Evolutionary conservation across 2,329 filamentous ascomycete genomes (phyloP), one percentile per base, ranked within the genome.

Genomic region (Bipolaris sorokiniana): DNA sequence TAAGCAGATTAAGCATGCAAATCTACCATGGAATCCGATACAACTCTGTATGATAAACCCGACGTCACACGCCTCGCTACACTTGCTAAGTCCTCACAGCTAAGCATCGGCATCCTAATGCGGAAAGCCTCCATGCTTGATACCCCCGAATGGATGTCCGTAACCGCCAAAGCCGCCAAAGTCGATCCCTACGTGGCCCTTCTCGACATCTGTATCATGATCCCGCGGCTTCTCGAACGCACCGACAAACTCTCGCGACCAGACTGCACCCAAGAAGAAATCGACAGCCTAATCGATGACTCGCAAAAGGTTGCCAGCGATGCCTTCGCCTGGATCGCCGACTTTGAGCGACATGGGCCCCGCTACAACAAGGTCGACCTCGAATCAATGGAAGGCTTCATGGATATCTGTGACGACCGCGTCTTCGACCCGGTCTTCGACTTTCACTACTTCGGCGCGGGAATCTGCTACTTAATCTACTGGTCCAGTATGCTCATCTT

Each of bases 401-500:
- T 64, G n/a, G 56, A 62, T 1, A 66, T 72, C 31, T 71, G 66
- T 46, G 23, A 63, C 5, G 70, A 75, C 49, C 58, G 42, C 7
- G 56, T 69, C 1, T 76, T 70, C 58, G 64, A 71, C 41, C 64
- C 62, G 1, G 71, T 72, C 1, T 74, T 69, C 58, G 57, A 68
- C 16, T 76, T 75, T 56, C 62, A 69, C 44, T 69, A 69, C 49
- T 75, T 74, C 28, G 65, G 67, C 48, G 66, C 69, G 1, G 69
- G 69, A 7, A 75, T 73, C 38, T 74, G 70, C 51, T 75, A 74
- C 54, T 59, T 73, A 38, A 71, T 73, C 36, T 75, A 74, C 62
- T 75, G 71, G 69, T 74, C 73, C 70, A 69, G 65, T 56, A 73
- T 75, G 70, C 56, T 75, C 7, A 72, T 76, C 48, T 48, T 75